Base-by-base conservation (phyloP, 2,329 filamentous ascomycete species). In the Pestalotiopsis sp. region DNA sequence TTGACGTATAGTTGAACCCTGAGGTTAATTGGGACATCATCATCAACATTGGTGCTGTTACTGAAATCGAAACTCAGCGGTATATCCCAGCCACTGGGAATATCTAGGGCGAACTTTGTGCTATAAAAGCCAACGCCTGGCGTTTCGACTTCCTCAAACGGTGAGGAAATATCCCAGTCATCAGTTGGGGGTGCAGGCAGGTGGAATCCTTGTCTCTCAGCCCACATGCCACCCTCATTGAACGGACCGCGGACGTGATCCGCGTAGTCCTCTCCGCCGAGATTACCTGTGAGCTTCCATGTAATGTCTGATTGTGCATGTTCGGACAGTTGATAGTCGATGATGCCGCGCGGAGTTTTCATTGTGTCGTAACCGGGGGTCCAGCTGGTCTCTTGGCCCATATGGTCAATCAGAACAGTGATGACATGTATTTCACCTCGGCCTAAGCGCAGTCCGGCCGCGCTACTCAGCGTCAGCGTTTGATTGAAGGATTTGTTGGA, bases 371-470 rank as follows among this genome's bases (percentile, higher is more conserved):
- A 71, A 2, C 89, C 90, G 1, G 90, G 85, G 2, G 80, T 80
- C 82, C 86, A 62, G 52, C 72, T 88, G 73, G 92, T 88, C 70
- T 93, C 86, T 0, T 93, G 82, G 1, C 92, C 92, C 80, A 90
- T 93, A 77, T 91, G 91, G 77, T 95, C 93, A 14, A 95, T 82
- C 0, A 94, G 79, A 0, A 95, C 82, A 0, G 92, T 94, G 71
- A 95, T 77, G 5, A 91, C 83, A 75, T 93, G 90, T 0, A 77
- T 72, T 25, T 84, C 81, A 3, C 88, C 89, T 0, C 83, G 76
- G 0, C 77, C 74, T 2, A 93, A 81, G 23, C 56, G 41, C 7
- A 58, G 17, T 6, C 17, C 39, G 23, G 23, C 31, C 31, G 52
- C 52, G 27, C 36, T 39, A 17, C 38, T 38, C 25, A 67, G 36